These are phyloP conservation scores for Striga hermonthica DNA, from an alignment of 305 asterid genomes.

Conservation along the genomic window DNA sequence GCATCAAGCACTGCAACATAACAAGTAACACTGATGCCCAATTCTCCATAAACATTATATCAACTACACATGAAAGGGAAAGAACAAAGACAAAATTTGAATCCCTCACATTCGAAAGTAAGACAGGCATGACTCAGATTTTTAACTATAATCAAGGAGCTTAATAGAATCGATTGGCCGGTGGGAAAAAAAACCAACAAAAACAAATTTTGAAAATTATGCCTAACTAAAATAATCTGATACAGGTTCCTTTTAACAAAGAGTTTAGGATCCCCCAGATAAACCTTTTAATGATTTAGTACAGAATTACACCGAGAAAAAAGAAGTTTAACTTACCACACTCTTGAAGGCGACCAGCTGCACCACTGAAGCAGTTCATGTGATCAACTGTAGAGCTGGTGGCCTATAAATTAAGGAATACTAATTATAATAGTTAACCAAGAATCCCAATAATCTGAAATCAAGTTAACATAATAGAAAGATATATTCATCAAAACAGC, in stretches of 20 bases:
- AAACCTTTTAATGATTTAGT: not conserved
- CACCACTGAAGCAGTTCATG: conserved; percentile 85
- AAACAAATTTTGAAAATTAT: not conserved
- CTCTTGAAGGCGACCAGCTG: conserved; percentile 93
- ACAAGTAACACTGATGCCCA: conserved; percentile 26
- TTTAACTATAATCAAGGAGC: not conserved
- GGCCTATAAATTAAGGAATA: conserved; percentile 49
- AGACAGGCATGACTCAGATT: not conserved
- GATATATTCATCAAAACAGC: not conserved
- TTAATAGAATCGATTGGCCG: not conserved
- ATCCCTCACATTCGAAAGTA: not conserved
- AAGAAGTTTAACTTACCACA: conserved; percentile 44
- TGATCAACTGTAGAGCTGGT: conserved; percentile 78
- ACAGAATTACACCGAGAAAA: not conserved
- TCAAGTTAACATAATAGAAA: not conserved
- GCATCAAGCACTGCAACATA: conserved; percentile 82
- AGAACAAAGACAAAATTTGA: not conserved
- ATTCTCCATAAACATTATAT: not conserved
- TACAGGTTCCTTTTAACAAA: not conserved
- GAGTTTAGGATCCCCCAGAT: not conserved
- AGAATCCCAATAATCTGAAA: not conserved
- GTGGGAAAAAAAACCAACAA: not conserved
- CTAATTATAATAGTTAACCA: conserved; percentile 24
- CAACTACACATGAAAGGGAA: not conserved
- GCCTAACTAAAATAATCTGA: not conserved